Percentiles rank a stretch among this genome's conserved stretches.
Evolutionary conservation across 148 eudicot species (phyloP).

Genomic region (Diospyros kaki): DNA sequence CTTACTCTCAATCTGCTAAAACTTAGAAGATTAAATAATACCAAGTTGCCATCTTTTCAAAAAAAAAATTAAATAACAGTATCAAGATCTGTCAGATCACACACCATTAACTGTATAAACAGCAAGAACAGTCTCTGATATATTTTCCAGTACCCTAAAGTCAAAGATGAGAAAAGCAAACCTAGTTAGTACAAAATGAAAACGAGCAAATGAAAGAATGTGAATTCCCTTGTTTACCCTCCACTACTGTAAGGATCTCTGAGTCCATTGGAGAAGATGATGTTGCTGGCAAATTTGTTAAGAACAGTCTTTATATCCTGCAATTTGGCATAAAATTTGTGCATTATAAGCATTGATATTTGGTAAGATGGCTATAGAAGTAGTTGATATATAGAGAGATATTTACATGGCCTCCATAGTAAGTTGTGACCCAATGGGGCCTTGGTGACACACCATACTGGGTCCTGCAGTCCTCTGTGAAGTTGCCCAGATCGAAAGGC

Average conservation of each 20-base stretch:
- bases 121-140: slow-evolving; percentile 36
- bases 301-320: slow-evolving; percentile 45
- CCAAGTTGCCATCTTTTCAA: too few species aligned
- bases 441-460: slow-evolving; percentile 20
- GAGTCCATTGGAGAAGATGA: slow-evolving; percentile 55
- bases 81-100: background rate
- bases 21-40: too few species aligned
- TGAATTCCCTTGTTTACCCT: slow-evolving; percentile 29
- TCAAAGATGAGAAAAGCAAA: background rate
- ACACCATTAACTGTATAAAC: slow-evolving; percentile 28
- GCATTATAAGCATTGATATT: background rate
- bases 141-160: slow-evolving; percentile 36
- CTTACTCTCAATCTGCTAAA: too few species aligned
- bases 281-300: slow-evolving; percentile 44
- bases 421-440: slow-evolving; percentile 31
- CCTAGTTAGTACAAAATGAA: background rate
- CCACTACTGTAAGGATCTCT: slow-evolving; percentile 48
- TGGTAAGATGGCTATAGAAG: background rate
- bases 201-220: background rate
- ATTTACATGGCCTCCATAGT: slow-evolving; percentile 31
- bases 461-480: slow-evolving; percentile 9
- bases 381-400: background rate
- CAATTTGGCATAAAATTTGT: background rate
- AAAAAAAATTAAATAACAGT: too few species aligned
- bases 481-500: slow-evolving; percentile 17